Evolutionary conservation across 2,329 filamentous ascomycete species (phyloP), one percentile per base, ranked within the genome.

Genomic region (Alternaria dauci): DNA sequence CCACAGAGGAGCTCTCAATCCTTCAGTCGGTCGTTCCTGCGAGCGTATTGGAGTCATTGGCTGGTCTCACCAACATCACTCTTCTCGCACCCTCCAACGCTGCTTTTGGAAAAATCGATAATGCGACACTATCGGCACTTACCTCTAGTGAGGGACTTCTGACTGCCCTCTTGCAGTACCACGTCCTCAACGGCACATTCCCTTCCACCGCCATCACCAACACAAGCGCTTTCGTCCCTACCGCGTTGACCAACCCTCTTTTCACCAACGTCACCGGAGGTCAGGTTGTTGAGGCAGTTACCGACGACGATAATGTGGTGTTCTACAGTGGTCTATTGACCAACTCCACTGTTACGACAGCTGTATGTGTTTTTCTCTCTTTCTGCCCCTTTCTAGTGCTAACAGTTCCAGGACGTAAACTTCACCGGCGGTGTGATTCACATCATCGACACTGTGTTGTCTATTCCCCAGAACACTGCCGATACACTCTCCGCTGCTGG

Each of bases 261-360:
- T 89, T 84, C 71, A 79, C 84, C 65, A 88, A 88, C 58, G 82
- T 90, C 11, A 87, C 85, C 3, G 85, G 83, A 34, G 87, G 87
- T 2, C 88, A 90, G 71, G 80, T 85, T 9, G 82, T 89, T 4
- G 79, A 86, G 61, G 80, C 80, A 5, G 66, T 79, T n/a, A 61
- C 69, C 3, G 56, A 75, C 5, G 79, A 82, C 43, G 76, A 78
- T 30, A 79, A 80, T 6, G 82, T 85, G 2, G 79, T 79, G 1
- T 81, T 88, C 72, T 82, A 81, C 72, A 86, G 83, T 23, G 88
- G 86, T 1, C 70, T 87, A 8, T 81, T 83, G 52, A 71, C 80
- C 39, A 82, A 82, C 46, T 79, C 84, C 1, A 82, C 80, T 12
- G 82, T 89, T 12, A 74, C 81, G 4, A 75, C 78, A 34, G 78